Evolutionary conservation across 768 basidiomycete species (phyloP).

Genomic region (Mycena latifolia): DNA sequence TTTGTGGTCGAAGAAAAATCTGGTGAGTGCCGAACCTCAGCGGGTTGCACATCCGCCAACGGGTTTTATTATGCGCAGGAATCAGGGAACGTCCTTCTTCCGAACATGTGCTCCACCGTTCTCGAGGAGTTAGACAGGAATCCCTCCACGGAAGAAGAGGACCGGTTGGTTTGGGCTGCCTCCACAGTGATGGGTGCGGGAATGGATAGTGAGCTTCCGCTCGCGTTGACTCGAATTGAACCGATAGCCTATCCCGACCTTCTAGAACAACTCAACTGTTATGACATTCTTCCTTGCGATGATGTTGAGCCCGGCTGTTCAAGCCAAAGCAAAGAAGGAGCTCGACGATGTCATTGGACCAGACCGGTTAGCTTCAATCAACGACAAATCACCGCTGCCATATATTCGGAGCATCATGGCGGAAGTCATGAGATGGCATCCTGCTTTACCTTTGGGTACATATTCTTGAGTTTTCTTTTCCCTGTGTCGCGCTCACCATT

Average conservation of each 20-base stretch:
- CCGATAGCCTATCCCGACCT: neutral
- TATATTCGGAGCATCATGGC: constrained; percentile 26
- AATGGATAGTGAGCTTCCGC: constrained; percentile 10
- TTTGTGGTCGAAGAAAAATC: constrained; percentile 20
- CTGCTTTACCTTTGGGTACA: constrained; percentile 32
- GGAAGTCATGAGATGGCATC: constrained; percentile 31
- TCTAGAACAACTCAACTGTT: neutral
- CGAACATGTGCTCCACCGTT: constrained; percentile 11
- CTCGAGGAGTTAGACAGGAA: neutral
- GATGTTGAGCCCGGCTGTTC: constrained; percentile 1
- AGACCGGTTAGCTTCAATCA: constrained; percentile 25
- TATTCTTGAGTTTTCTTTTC: neutral
- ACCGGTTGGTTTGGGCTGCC: neutral
- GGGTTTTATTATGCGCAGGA: neutral
- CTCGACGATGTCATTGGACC: constrained; percentile 14
- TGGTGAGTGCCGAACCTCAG: neutral
- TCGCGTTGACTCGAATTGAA: too few species aligned
- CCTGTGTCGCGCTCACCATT: neutral
- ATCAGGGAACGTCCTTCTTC: neutral
- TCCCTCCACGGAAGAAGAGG: neutral
- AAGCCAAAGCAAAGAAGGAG: constrained; percentile 15
- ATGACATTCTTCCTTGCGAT: constrained; percentile 13
- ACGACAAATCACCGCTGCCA: constrained; percentile 16
- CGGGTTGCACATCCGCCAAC: neutral
- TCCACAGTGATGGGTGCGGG: constrained; percentile 3